Conservation (phyloP, 2,329 filamentous ascomycete species). For the Stenocarpella maydis region DNA sequence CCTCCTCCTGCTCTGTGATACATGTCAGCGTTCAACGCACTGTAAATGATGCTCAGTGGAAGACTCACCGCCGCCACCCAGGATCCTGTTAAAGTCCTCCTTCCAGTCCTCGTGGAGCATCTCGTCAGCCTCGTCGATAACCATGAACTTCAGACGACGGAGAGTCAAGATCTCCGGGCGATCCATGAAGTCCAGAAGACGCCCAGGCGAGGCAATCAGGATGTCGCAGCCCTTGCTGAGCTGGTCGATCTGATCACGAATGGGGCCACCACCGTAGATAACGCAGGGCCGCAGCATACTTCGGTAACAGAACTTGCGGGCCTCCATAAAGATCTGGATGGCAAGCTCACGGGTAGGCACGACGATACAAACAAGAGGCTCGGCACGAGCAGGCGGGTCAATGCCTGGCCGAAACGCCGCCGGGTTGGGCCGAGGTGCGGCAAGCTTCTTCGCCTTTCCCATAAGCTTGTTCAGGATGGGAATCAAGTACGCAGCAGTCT, state of each 20-base stretch:
- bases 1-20: slow-evolving; percentile 75
- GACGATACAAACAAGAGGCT: slow-evolving; percentile 87
- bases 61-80: slow-evolving; percentile 79
- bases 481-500: slow-evolving; percentile 92
- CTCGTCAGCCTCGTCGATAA: slow-evolving; percentile 96
- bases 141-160: slow-evolving; percentile 77
- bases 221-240: slow-evolving; percentile 88
- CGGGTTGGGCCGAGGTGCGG: slow-evolving; percentile 77
- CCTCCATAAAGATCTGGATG: slow-evolving; percentile 94
- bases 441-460: slow-evolving; percentile 92
- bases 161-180: slow-evolving; percentile 74
- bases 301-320: slow-evolving; percentile 90
- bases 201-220: slow-evolving; percentile 86
- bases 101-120: slow-evolving; percentile 85
- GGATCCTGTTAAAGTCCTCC: slow-evolving; percentile 76
- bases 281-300: slow-evolving; percentile 94
- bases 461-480: slow-evolving; percentile 91
- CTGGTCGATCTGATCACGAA: slow-evolving; percentile 74
- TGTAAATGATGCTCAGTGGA: neutral
- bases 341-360: slow-evolving; percentile 90
- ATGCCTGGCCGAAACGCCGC: slow-evolving; percentile 59
- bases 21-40: slow-evolving; percentile 38
- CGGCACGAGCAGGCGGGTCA: slow-evolving; percentile 68
- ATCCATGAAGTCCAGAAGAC: slow-evolving; percentile 84
- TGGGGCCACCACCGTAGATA: slow-evolving; percentile 83